Base-by-base conservation (phyloP, 805 yeast species). In the Starmerella sirachaensis region DNA sequence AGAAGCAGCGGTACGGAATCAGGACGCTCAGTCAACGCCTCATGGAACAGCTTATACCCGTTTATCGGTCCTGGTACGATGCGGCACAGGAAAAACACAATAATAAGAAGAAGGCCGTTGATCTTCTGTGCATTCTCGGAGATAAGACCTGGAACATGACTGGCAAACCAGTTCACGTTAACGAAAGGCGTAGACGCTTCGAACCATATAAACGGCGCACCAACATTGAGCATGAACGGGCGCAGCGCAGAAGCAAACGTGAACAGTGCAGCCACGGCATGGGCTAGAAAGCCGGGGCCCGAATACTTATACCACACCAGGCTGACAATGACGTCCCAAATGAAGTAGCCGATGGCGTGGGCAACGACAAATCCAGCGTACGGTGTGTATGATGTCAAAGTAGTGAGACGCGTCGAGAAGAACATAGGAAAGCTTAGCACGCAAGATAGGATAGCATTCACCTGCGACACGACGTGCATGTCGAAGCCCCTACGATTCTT, bases 121-220 rank as follows among this genome's bases (percentile, higher is more conserved):
- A 77, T 50, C 12, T 71, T 54, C 35, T 74, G 70, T 9, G 72
- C 38, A 45, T 53, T 64, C 18, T 64, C 65, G 29, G 80, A 75
- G 35, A 83, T 65, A 3, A 73, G 58, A 3, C 79, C 81, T 1
- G 94, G 91, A 13, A 85, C 64, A 50, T 81, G 77, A 22, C 79
- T 69, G 23, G 84, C 76, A 58, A 78, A 86, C 95, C 96, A 91
- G 58, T 91, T 83, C 55, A 82, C 57, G 59, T 91, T 93, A 45
- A 91, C 94, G 60, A 91, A 91, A 7, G 97, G 97, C 2, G 96
- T 82, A 32, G 93, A 78, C 28, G 81, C 68, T 61, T 91, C 98
- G 59, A 80, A 91, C 34, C 81, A 56, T 50, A 91, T 66, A 56
- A 86, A 91, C 16, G 77, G 74, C 1, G 94, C 88, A 19, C 81